Percentiles rank a stretch among this genome's conserved stretches.
Evolutionary conservation across 345 rosid genomes (phyloP).

Genomic region (Rhizophora mangle): DNA sequence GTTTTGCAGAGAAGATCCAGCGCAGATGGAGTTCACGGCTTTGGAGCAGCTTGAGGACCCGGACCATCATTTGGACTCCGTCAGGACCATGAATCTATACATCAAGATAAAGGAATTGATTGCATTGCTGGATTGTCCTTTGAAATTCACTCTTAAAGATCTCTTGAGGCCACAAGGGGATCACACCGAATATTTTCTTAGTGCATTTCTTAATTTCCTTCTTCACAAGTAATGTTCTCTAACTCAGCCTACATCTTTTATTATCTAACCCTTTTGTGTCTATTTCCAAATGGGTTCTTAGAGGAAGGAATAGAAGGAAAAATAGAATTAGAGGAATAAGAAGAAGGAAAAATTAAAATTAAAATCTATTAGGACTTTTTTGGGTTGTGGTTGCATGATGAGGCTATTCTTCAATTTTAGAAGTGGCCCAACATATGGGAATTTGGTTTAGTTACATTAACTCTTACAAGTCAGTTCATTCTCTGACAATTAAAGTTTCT

Average conservation of each 20-base stretch:
- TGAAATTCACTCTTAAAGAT: constrained; percentile 58
- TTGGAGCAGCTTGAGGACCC: constrained; percentile 88
- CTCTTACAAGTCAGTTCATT: no score
- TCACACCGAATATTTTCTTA: constrained; percentile 65
- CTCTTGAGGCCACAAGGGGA: constrained; percentile 53
- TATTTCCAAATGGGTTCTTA: neutral
- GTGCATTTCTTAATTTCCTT: constrained; percentile 75
- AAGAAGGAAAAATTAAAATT: no score
- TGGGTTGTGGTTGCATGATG: neutral
- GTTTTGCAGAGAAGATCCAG: constrained; percentile 63
- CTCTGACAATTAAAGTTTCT: no score
- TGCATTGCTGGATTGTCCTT: constrained; percentile 47
- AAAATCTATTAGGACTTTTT: neutral
- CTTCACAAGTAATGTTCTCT: constrained; percentile 57
- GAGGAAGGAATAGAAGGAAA: no score
- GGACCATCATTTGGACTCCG: constrained; percentile 55
- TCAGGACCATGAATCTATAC: constrained; percentile 44
- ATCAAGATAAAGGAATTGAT: constrained; percentile 46
- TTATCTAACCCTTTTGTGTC: neutral
- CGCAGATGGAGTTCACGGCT: constrained; percentile 69
- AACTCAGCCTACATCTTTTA: neutral
- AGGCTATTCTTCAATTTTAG: no score
- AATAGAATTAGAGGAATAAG: no score
- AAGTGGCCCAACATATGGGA: no score
- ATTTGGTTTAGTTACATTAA: no score